phyloP scores from a whole-genome alignment of 768 basidiomycete genomes.

The Boletus patriciae region DNA sequence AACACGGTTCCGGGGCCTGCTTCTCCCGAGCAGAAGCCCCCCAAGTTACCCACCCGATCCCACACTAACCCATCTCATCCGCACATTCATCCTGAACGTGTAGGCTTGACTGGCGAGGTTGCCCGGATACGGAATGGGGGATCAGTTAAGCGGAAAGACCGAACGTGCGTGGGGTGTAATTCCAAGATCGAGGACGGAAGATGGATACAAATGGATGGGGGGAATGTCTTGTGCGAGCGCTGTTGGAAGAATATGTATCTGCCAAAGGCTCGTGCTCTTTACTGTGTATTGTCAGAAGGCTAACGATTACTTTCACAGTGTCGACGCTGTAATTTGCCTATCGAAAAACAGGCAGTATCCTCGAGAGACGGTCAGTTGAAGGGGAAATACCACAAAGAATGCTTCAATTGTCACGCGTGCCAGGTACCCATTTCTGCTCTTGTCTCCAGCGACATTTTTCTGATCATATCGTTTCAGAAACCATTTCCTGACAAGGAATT shows the following conservation, averaged over 20 bases:
- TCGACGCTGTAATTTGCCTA: constrained; percentile 80
- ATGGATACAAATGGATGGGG: constrained; percentile 80
- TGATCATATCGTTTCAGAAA: constrained; percentile 47
- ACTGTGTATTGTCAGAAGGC: background rate
- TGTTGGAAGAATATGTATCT: constrained; percentile 98
- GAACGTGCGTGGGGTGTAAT: constrained; percentile 67
- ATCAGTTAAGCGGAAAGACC: constrained; percentile 36
- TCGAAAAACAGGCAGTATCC: constrained; percentile 90
- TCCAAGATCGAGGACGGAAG: constrained; percentile 72
- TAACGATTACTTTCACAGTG: constrained; percentile 50
- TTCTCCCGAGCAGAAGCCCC: constrained; percentile 45
- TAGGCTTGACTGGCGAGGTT: constrained; percentile 27
- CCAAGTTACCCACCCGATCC: constrained; percentile 57
- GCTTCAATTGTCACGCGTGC: constrained; percentile 87
- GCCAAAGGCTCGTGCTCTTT: constrained; percentile 63
- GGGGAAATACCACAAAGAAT: constrained; percentile 91
- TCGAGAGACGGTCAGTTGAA: constrained; percentile 92
- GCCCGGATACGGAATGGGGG: constrained; percentile 34
- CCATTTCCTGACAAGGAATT: constrained; percentile 91
- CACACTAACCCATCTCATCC: constrained; percentile 49
- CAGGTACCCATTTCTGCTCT: constrained; percentile 46
- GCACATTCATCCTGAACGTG: constrained; percentile 33
- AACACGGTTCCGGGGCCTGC: constrained; percentile 52
- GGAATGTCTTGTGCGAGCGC: constrained; percentile 75
- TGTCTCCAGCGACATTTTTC: background rate